Evolutionary conservation across 805 yeast genomes (phyloP).

Genomic region (Starmerella asiatica): DNA sequence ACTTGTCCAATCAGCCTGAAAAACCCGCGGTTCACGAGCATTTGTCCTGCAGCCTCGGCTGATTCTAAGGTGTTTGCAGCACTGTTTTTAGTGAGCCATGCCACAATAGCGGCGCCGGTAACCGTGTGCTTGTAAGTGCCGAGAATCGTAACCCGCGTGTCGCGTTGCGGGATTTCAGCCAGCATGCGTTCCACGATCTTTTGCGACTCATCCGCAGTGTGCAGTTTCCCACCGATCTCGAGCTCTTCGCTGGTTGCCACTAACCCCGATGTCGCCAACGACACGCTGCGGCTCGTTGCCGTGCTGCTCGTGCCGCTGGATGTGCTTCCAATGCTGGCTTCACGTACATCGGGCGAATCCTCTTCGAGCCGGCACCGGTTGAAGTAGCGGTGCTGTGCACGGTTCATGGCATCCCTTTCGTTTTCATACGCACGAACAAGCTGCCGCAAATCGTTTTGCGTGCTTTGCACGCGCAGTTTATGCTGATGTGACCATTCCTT

Average conservation of each 20-base stretch:
- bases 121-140: conserved; percentile 53
- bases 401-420: conserved; percentile 37
- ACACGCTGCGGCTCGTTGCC: neutral
- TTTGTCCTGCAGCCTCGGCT: conserved; percentile 67
- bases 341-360: conserved; percentile 27
- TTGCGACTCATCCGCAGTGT: conserved; percentile 31
- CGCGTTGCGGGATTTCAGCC: conserved; percentile 37
- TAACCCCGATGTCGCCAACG: neutral
- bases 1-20: conserved; percentile 52
- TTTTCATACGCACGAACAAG: conserved; percentile 42
- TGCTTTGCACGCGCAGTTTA: conserved; percentile 47
- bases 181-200: conserved; percentile 34
- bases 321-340: neutral
- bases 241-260: conserved; percentile 19
- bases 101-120: conserved; percentile 47
- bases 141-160: conserved; percentile 51
- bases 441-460: conserved; percentile 40
- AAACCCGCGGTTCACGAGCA: conserved; percentile 46
- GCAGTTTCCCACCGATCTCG: conserved; percentile 24
- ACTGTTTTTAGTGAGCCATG: conserved; percentile 42
- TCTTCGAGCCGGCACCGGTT: conserved; percentile 65
- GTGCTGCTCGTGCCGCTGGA: neutral
- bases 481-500: conserved; percentile 64
- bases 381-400: conserved; percentile 53
- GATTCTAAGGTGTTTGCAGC: conserved; percentile 35